Evolutionary conservation across 192 early-diverging fungal genomes (phyloP).

Genomic region (Backusella luteola): DNA sequence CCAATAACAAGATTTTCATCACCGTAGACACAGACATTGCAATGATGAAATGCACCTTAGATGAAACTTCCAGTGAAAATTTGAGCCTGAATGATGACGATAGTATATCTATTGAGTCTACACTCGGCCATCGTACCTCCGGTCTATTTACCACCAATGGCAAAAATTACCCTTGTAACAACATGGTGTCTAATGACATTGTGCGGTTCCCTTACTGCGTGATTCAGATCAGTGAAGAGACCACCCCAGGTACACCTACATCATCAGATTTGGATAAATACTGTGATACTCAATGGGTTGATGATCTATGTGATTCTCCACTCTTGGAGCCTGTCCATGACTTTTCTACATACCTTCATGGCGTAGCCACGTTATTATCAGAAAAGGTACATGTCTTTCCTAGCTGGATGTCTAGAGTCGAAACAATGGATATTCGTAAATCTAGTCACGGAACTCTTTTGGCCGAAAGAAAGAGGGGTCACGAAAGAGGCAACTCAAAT

Average conservation of each 20-base stretch:
- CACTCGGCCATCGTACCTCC: neutral
- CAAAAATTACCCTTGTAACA: neutral
- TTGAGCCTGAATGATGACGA: neutral
- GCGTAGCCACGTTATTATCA: neutral
- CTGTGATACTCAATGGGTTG: neutral
- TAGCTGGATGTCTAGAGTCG: neutral
- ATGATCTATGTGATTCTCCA: neutral
- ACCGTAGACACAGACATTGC: constrained; percentile 10
- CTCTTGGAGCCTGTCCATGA: constrained; percentile 16
- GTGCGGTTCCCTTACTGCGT: constrained; percentile 16
- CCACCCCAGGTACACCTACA: neutral
- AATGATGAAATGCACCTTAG: neutral
- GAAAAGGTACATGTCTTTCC: constrained; percentile 13
- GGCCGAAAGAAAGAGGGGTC: neutral
- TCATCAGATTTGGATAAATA: neutral
- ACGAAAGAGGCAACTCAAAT: neutral
- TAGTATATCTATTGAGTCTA: neutral
- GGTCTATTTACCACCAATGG: neutral
- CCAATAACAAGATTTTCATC: neutral
- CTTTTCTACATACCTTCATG: constrained; percentile 18
- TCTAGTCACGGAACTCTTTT: neutral
- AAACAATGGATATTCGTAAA: constrained; percentile 9
- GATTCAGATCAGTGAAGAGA: constrained; percentile 12
- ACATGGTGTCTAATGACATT: neutral
- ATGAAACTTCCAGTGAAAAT: neutral